These are phyloP conservation scores for Pythium phragmiticola DNA, from an alignment of 352 stramenopile species.

Conservation along the genomic window DNA sequence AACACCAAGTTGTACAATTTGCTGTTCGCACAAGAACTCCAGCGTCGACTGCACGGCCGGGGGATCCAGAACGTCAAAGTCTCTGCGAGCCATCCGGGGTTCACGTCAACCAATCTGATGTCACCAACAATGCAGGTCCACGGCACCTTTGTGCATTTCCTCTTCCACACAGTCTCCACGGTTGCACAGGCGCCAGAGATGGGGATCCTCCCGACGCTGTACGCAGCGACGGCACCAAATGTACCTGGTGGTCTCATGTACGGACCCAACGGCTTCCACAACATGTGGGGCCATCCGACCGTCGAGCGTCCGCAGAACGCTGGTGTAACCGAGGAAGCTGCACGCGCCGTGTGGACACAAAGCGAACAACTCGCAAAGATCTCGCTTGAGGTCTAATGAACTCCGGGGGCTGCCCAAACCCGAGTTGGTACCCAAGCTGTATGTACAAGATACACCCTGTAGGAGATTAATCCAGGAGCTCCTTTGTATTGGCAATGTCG, in stretches of 20 bases:
- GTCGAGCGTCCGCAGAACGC: slow-evolving; percentile 8
- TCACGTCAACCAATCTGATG: slow-evolving; percentile 33
- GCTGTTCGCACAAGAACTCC: slow-evolving; percentile 46
- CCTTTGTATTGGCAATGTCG: no score
- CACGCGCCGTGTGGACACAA: slow-evolving; percentile 30
- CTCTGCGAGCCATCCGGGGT: slow-evolving; percentile 36
- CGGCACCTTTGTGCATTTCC: slow-evolving; percentile 23
- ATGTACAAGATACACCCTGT: no score
- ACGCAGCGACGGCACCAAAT: slow-evolving; percentile 35
- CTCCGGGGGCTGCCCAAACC: no score
- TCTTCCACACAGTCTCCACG: slow-evolving; percentile 25
- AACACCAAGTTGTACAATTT: slow-evolving; percentile 58
- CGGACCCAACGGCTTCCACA: slow-evolving; percentile 30
- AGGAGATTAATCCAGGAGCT: no score
- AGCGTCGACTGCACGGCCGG: slow-evolving; percentile 30
- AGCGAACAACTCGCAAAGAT: slow-evolving; percentile 40
- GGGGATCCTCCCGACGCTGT: slow-evolving; percentile 42
- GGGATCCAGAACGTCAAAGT: slow-evolving; percentile 31
- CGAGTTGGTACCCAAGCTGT: no score
- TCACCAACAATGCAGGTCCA: background rate
- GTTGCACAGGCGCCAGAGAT: slow-evolving; percentile 42
- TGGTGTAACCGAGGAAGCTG: no score
- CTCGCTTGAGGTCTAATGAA: background rate
- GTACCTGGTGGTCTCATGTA: slow-evolving; percentile 33
- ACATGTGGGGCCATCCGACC: background rate